Evolutionary conservation across 2,329 filamentous ascomycete species (phyloP).

Genomic region (Aspergillus fructus): DNA sequence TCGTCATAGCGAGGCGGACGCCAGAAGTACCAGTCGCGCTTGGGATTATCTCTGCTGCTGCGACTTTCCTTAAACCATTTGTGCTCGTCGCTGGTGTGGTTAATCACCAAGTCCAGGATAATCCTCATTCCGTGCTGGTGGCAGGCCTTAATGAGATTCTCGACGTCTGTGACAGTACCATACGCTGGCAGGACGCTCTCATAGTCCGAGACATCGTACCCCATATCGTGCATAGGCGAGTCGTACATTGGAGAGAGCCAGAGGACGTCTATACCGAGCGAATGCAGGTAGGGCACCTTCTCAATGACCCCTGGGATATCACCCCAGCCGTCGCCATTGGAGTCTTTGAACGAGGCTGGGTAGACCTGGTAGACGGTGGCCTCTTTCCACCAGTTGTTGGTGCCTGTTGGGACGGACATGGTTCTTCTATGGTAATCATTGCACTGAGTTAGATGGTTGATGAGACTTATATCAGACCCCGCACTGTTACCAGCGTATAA

Average conservation of each 20-base stretch:
- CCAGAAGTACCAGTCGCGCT: conserved; percentile 67
- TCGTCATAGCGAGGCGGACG: conserved; percentile 51
- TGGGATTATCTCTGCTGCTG: conserved; percentile 56
- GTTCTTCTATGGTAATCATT: too few relatives aligned
- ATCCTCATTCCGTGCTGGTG: conserved; percentile 66
- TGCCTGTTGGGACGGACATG: too few relatives aligned
- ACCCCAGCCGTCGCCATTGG: conserved; percentile 56
- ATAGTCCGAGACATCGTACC: conserved; percentile 60
- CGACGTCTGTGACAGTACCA: conserved; percentile 65
- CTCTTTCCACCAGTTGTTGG: conserved; percentile 37
- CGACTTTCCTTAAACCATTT: conserved; percentile 69
- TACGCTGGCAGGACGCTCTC: conserved; percentile 61
- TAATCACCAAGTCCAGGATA: conserved; percentile 74
- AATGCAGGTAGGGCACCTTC: conserved; percentile 62
- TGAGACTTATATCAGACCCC: too few relatives aligned
- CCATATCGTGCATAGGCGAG: conserved; percentile 54
- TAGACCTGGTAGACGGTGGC: conserved; percentile 52
- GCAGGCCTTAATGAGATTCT: conserved; percentile 58
- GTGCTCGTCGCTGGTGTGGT: conserved; percentile 72
- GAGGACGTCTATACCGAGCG: conserved; percentile 60
- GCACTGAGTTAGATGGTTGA: too few relatives aligned
- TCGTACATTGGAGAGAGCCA: conserved; percentile 55
- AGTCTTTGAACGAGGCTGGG: conserved; percentile 57
- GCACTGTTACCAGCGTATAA: too few relatives aligned
- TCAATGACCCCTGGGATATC: conserved; percentile 64